Conservation (phyloP, 768 basidiomycete species). For the Megacollybia marginata region DNA sequence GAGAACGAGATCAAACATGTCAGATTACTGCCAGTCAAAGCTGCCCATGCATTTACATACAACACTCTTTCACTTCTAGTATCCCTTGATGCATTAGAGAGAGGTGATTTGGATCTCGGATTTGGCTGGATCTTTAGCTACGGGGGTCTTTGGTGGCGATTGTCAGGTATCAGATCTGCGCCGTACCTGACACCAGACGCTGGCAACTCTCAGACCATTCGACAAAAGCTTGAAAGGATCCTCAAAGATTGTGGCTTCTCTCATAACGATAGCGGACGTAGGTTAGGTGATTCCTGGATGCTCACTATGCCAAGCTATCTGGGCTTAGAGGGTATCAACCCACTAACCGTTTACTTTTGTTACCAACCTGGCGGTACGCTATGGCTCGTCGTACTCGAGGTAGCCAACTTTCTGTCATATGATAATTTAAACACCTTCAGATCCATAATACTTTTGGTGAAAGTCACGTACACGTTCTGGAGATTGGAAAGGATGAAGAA, state of each 20-base stretch:
- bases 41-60: slow-evolving; percentile 54
- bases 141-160: slow-evolving; percentile 32
- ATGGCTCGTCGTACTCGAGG: slow-evolving; percentile 50
- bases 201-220: slow-evolving; percentile 5
- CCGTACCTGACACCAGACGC: slow-evolving; percentile 33
- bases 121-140: slow-evolving; percentile 50
- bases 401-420: slow-evolving; percentile 12
- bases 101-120: slow-evolving; percentile 34
- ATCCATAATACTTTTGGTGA: slow-evolving; percentile 74
- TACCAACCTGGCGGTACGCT: slow-evolving; percentile 31
- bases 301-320: slow-evolving; percentile 66
- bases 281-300: slow-evolving; percentile 55
- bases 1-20: slow-evolving; percentile 46
- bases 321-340: slow-evolving; percentile 66
- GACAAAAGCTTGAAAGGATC: slow-evolving; percentile 20
- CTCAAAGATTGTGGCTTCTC: slow-evolving; percentile 11
- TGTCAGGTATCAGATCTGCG: slow-evolving; percentile 38
- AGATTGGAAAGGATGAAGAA: slow-evolving; percentile 39
- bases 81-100: slow-evolving; percentile 49
- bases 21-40: slow-evolving; percentile 37
- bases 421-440: slow-evolving; percentile 18
- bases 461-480: slow-evolving; percentile 52
- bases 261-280: background rate
- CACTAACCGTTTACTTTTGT: slow-evolving; percentile 61
- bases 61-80: slow-evolving; percentile 48